Evolutionary conservation across 495 filamentous ascomycete species (phyloP), one percentile per base, ranked within the genome.

Genomic region (Aspergillus haitiensis): DNA sequence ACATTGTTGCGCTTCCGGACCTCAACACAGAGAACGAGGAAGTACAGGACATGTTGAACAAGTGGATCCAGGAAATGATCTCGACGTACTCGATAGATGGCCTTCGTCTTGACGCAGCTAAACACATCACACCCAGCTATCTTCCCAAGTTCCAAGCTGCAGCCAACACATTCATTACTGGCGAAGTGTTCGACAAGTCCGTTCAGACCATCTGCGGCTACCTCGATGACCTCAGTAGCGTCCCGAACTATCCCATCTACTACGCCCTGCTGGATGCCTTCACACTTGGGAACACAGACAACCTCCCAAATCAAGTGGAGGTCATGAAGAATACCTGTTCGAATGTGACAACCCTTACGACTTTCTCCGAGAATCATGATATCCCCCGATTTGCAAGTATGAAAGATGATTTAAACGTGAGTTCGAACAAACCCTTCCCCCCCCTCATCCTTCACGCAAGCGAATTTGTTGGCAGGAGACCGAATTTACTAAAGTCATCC

Each of bases 321-420:
- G 60, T 67, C 13, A 75, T 88, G 60, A 82, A 82, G 33, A 63
- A 64, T 15, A 33, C 52, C 33, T 88, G 86, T 59, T 67, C 72
- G 8, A 87, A 90, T 64, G 76, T 81, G 4, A 84, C 81, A 13
- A 71, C 86, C 2, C 79, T 90, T 5, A 83, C 86, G 15, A 84
- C 80, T 4, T 95, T 95, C 76, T 70, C 86, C 5, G 90, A 93
- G 65, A 94, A 94, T 66, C 90, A 94, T 64, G 90, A 94, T 66
- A 72, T 84, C 9, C 61, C 77, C 5, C 82, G 89, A 2, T 88
- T 89, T 63, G 70, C 84, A 6, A 84, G 78, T 33, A 52, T 73
- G 76, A 63, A 60, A 5, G 44, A 67, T 4, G 74, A 78, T 52
- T 52, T 73, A n/a, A 80, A 72, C 67, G 75, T 78, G 71, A 63